Percentiles rank a stretch among this genome's conserved stretches.
Evolutionary conservation across 129 eudicot species (phyloP).

Genomic region (Flaveria sonorensis): DNA sequence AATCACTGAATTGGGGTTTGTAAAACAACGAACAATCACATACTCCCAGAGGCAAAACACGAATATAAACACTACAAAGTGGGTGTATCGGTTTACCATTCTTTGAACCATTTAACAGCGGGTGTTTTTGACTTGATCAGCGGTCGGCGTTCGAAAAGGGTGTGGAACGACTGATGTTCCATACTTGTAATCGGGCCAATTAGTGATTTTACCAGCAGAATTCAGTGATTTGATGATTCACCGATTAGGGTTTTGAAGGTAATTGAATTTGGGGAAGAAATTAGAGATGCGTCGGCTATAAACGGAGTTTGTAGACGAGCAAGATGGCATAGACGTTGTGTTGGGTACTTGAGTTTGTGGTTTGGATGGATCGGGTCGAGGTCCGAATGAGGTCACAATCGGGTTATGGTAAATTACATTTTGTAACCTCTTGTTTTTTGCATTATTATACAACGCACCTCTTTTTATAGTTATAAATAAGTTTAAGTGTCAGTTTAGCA

Average conservation of each 20-base stretch:
- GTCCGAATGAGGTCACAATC: not conserved
- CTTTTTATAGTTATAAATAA: too few relatives aligned
- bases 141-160: conserved; percentile 63
- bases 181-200: conserved; percentile 20
- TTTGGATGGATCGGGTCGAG: conserved; percentile 19
- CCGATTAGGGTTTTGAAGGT: conserved; percentile 36
- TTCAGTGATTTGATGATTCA: not conserved
- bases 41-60: not conserved
- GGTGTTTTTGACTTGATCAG: conserved; percentile 66
- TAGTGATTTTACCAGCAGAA: not conserved
- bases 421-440: not conserved
- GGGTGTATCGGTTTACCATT: conserved; percentile 48
- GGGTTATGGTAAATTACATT: not conserved
- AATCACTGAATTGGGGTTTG: not conserved
- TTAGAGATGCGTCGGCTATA: conserved; percentile 20
- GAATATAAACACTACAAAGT: not conserved
- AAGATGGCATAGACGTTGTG: not conserved
- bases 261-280: conserved; percentile 24
- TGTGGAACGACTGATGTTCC: conserved; percentile 59
- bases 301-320: not conserved
- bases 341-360: conserved; percentile 1
- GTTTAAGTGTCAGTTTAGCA: too few relatives aligned
- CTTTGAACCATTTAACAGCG: conserved; percentile 77
- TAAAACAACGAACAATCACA: conserved; percentile 14
- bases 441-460: too few relatives aligned